Base-by-base conservation (phyloP, 1,284 basidiomycete genomes). In the Cryptococcus jaspeensis region DNA sequence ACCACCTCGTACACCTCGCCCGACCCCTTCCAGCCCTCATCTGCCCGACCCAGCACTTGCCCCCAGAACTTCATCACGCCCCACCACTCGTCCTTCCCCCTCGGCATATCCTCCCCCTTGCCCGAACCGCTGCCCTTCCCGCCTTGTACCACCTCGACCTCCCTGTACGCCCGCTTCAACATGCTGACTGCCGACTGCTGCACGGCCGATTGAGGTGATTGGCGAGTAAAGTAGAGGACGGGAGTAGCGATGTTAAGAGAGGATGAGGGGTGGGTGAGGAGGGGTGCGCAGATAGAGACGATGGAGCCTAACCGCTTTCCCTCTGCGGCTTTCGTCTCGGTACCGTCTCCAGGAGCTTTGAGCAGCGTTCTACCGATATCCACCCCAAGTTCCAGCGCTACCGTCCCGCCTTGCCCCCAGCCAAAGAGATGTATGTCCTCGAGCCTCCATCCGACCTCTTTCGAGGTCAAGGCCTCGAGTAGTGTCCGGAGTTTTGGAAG, bases 61-160 rank as follows among this genome's bases (percentile, higher is more conserved):
- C 88, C 88, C 90, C 91, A 94, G 74, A 92, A 92, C 57, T 81
- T 79, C 88, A 94, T 92, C 47, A 93, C 82, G 1, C 85, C 85
- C 64, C 84, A 82, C 89, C 89, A 92, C 68, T 92, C 89, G 8
- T 84, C 83, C 62, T 79, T 81, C n/a, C 84, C 85, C 16, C 81
- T 76, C 3, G 88, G 89, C 90, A 94, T 94, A 2, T 84, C 85
- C 38, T 81, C 79, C 46, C 77, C 79, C 1, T 67, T 71, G 2
- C 69, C 75, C 12, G 15, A 32, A 7, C 48, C 48, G 13, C 52
- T 39, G 81, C 77, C 65, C 77, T 79, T 49, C 50, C 53, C 54
- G 22, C 57, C 53, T 59, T 48, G 51, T 4, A 67, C 79, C 56
- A 88, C 84, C 35, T 56, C 56, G 9, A 87, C 78, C 23, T 67